Evolutionary conservation across 1,284 basidiomycete species (phyloP), one percentile per base, ranked within the genome.

Genomic region (Hemileia vastatrix): DNA sequence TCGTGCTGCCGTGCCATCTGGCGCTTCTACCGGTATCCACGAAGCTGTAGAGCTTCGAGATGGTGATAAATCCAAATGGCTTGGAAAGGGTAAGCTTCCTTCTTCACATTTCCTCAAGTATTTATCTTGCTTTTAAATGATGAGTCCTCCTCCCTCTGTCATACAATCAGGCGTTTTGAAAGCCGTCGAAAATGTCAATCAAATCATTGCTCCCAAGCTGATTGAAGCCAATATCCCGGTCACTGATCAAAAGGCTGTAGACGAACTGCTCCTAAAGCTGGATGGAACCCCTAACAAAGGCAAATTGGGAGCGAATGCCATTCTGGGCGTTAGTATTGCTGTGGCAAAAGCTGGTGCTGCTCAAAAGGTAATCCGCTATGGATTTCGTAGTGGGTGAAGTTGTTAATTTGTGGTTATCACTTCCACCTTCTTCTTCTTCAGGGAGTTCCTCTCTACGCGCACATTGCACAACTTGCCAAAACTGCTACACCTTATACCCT

Each of bases 41-140:
- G 95, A 99, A 80, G 95, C 95, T 68, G 90, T 95, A 69, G 95
- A 99, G 81, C 87, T 98, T 77, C 90, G 95, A 71, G 95, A 99
- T 80, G 88, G 87, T 68, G 94, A 93, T 82, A 94, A 94, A 80
- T 80, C 80, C 72, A 83, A 83, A 72, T 99, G 96, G 78, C 84
- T 96, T 74, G 95, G 95, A 77, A 99, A 98, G 82, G 92, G 91
- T 87, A 70, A 66, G 80, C 64, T 8, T 2, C 19, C 59, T 31
- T 21, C 44, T 13, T 40, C n/a, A 18, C 24, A 6, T 54, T 21
- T 49, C 3, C 4, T n/a, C 40, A 56, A 27, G 48, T 31, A 44
- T 31, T 52, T 8, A 15, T 4, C 47, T 45, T 40, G 6, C 44
- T 55, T 15, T 48, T 44, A 32, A 6, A n/a, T 50, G 50, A 54